Evolutionary conservation across 768 basidiomycete species (phyloP), one percentile per base, ranked within the genome.

Genomic region (Boletus sp.): DNA sequence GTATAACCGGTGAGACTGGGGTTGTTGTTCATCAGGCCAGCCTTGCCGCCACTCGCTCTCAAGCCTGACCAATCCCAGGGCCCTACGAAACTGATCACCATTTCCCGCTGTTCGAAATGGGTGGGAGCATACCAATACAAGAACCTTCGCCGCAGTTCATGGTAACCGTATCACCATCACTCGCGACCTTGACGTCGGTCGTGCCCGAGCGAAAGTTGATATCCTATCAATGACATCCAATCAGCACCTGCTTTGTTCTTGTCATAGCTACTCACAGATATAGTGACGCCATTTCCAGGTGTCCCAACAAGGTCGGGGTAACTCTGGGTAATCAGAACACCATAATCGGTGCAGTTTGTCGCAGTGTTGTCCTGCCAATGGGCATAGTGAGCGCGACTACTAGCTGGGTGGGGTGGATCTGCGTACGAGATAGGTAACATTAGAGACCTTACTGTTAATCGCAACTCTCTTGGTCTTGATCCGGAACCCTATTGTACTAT

Each of bases 241-340:
- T 59, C 17, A 60, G 41, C 7, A 35, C 11, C 10, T 9, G n/a
- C 5, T 17, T 35, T 25, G 1, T 27, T 47, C 17, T 32, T n/a
- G 33, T 37, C 37, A n/a, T 32, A 21, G n/a, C 23, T 13, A 64
- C 78, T 57, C 57, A 85, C 83, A n/a, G 78, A 84, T 58, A 86
- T 69, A n/a, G 57, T 67, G 13, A 83, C 80, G 4, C 83, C 84
- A 15, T 65, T 80, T 30, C 83, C 83, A 4, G 85, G 81, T 0
- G 72, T 79, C 17, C 79, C 79, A 15, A 82, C 60, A 11, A 75
- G 73, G 23, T 66, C 57, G 6, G 84, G 83, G 63, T 87, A 86
- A 62, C 82, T 85, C 76, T 83, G 63, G 62, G 84, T 81, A 34
- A 88, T 83, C 55, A 88, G 48, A 0, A 87, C 68, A 32, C 85